Evolutionary conservation across 306 rosid species (phyloP).

Genomic region (Cucurbita argyrosperma): DNA sequence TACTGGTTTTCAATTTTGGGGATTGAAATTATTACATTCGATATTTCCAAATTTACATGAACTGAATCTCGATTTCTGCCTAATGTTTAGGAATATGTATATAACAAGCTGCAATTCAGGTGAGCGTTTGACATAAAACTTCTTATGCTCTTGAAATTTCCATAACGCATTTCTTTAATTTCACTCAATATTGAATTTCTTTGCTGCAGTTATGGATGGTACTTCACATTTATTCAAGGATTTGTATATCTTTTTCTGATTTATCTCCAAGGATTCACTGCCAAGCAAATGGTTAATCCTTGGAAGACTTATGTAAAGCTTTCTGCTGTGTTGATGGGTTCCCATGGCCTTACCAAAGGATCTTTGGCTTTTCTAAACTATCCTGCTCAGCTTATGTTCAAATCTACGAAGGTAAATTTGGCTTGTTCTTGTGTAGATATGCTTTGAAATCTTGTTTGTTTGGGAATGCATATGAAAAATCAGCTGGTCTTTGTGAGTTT

Average conservation of each 20-base stretch:
- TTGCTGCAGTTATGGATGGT: conserved; percentile 88
- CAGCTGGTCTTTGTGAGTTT: neutral
- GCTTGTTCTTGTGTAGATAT: neutral
- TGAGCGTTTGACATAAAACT: conserved; percentile 4
- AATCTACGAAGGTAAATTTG: conserved; percentile 69
- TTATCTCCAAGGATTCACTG: conserved; percentile 79
- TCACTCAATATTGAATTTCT: neutral
- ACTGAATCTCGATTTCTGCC: neutral
- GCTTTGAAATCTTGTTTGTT: neutral
- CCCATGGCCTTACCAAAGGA: conserved; percentile 96
- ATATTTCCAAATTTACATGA: neutral
- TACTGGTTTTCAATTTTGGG: neutral
- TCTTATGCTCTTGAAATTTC: neutral
- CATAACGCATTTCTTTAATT: neutral
- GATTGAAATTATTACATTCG: neutral
- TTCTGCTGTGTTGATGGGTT: conserved; percentile 87
- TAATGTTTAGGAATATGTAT: conserved; percentile 82
- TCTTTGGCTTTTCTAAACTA: conserved; percentile 91
- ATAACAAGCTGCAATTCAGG: conserved; percentile 80
- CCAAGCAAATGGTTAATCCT: conserved; percentile 97
- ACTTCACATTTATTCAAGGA: conserved; percentile 94
- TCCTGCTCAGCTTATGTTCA: conserved; percentile 99
- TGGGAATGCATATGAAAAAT: neutral
- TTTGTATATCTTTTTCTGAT: conserved; percentile 81
- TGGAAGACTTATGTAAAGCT: conserved; percentile 97